These are phyloP conservation scores for Nemania abortiva DNA, from an alignment of 2,329 filamentous ascomycete species.

Conservation along the genomic window DNA sequence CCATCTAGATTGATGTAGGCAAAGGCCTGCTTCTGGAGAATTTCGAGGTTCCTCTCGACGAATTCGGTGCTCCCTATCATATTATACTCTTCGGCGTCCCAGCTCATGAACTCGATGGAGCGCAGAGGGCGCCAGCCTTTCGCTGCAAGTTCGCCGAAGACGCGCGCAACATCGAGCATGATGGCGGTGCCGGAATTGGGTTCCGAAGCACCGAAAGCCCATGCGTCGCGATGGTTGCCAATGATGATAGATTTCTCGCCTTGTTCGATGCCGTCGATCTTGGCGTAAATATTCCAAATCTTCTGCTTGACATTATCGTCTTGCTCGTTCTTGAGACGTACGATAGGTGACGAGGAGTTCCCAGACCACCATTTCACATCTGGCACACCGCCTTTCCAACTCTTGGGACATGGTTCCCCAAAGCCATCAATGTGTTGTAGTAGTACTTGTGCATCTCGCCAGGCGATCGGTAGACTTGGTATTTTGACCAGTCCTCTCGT, in stretches of 20 bases:
- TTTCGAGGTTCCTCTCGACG: slow-evolving; percentile 85
- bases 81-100: slow-evolving; percentile 96
- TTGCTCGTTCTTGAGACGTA: slow-evolving; percentile 87
- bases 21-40: slow-evolving; percentile 78
- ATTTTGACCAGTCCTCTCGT: slow-evolving; percentile 82
- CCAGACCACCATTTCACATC: slow-evolving; percentile 90
- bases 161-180: slow-evolving; percentile 87
- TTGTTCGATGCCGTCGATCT: slow-evolving; percentile 87
- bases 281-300: slow-evolving; percentile 92
- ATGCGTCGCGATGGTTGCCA: slow-evolving; percentile 93
- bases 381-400: slow-evolving; percentile 83
- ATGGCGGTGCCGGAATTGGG: slow-evolving; percentile 91
- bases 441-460: slow-evolving; percentile 86
- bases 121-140: slow-evolving; percentile 90
- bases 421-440: slow-evolving; percentile 80
- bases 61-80: slow-evolving; percentile 93
- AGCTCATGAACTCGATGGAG: slow-evolving; percentile 97
- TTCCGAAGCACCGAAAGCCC: slow-evolving; percentile 88
- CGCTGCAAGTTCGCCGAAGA: slow-evolving; percentile 81
- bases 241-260: slow-evolving; percentile 85
- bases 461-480: slow-evolving; percentile 89
- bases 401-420: slow-evolving; percentile 74
- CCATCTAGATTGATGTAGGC: slow-evolving; percentile 94
- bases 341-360: slow-evolving; percentile 76
- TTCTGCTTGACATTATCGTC: slow-evolving; percentile 84